Conservation (phyloP, 768 basidiomycete species). For the Pleurotus citrinopileatus region DNA sequence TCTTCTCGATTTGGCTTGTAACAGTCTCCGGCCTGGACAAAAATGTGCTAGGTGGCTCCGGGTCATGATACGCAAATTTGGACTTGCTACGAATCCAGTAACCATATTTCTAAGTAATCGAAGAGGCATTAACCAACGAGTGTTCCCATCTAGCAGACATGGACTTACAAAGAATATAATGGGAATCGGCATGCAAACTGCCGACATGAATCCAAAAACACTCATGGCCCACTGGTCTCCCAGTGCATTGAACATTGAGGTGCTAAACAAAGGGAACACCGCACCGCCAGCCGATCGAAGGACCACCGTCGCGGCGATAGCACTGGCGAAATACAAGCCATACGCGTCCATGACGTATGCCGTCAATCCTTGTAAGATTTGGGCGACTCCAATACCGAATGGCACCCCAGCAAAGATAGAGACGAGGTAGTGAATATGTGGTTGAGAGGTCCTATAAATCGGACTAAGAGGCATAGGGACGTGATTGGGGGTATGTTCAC, state of each 20-base stretch:
- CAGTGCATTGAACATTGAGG: slow-evolving; percentile 46
- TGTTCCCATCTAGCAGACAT: background rate
- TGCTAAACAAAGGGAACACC: slow-evolving; percentile 58
- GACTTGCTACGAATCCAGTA: slow-evolving; percentile 44
- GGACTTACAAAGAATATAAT: slow-evolving; percentile 51
- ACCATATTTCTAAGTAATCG: slow-evolving; percentile 44
- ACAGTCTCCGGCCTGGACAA: slow-evolving; percentile 4
- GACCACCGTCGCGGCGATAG: slow-evolving; percentile 67
- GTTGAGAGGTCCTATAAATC: slow-evolving; percentile 42
- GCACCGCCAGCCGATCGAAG: slow-evolving; percentile 62
- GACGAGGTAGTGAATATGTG: slow-evolving; percentile 60
- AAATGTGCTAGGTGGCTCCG: slow-evolving; percentile 8
- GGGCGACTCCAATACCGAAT: slow-evolving; percentile 64
- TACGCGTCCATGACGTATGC: slow-evolving; percentile 75
- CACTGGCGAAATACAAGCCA: slow-evolving; percentile 62
- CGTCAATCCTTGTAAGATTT: slow-evolving; percentile 62
- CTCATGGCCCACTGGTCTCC: slow-evolving; percentile 56
- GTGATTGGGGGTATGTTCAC: slow-evolving; percentile 12
- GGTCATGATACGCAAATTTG: slow-evolving; percentile 40
- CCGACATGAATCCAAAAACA: slow-evolving; percentile 50
- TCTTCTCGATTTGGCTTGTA: slow-evolving; percentile 14
- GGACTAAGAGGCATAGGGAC: background rate
- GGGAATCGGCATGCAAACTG: slow-evolving; percentile 53
- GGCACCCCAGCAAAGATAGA: slow-evolving; percentile 65
- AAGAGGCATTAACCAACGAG: slow-evolving; percentile 10